A percentile compares a stretch with the other conserved stretches of the same genome.
These are phyloP conservation scores for Botryotinia globosa DNA, from an alignment of 2,329 filamentous ascomycete species.

Conservation along the genomic window DNA sequence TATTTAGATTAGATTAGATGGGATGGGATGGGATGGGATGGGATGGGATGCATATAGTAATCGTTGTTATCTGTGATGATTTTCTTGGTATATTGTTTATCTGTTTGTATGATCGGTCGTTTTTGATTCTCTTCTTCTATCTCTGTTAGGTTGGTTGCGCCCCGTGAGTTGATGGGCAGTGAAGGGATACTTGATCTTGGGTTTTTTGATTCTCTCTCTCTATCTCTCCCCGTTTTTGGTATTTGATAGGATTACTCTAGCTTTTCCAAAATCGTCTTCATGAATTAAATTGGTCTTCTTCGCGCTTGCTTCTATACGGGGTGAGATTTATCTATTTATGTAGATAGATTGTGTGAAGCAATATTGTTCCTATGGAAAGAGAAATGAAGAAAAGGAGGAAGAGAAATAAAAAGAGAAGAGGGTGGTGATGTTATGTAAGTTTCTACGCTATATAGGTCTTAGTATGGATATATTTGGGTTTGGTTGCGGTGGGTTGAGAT, in stretches of 20 bases:
- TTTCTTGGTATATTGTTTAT: neutral
- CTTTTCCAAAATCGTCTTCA: neutral
- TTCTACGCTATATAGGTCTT: neutral
- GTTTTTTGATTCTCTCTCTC: neutral
- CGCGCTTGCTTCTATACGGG: neutral
- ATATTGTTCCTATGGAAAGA: neutral
- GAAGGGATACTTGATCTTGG: neutral
- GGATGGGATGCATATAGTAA: no score
- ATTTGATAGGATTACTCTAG: neutral
- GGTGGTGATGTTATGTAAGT: neutral
- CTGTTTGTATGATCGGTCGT: neutral
- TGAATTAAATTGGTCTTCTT: neutral
- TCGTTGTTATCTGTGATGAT: neutral
- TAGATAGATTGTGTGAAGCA: neutral
- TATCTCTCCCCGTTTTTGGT: neutral
- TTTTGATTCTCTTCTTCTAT: neutral
- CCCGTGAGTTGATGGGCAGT: rapidly evolving
- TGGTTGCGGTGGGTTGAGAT: neutral
- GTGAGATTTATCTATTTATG: neutral
- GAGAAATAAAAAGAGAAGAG: neutral
- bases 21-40: neutral
- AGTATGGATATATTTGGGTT: neutral
- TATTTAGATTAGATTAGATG: neutral
- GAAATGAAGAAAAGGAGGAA: neutral
- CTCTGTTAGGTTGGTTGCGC: no score